Evolutionary conservation across 129 eudicot species (phyloP), one percentile per base, ranked within the genome.

Genomic region (Glebionis coronaria): DNA sequence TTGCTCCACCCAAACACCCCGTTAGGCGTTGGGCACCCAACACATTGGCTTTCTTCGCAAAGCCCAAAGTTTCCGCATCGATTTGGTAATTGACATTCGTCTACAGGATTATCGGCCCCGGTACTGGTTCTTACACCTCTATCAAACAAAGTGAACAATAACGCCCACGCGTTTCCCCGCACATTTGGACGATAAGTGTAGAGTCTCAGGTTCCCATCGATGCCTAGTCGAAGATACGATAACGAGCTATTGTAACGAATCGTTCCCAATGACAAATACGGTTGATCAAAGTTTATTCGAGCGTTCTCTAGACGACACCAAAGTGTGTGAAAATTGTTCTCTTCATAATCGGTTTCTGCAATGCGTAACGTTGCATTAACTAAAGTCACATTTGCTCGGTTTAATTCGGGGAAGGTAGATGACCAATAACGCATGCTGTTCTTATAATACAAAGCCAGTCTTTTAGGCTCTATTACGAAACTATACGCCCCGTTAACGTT

Each of bases 1-100:
- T 70, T 76, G 20, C 79, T 83, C 95, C 95, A 87, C 18, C 79
- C 87, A 27, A 66, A 12, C 8, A 79, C 68, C 25, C 90, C 83
- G 6, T 68, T 63, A 0, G 84, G 70, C 0, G 70, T 12, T 3
- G 87, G 90, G 63, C 90, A 78, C 9, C 75, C 90, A 4, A 87
- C 83, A 13, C 89, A 81, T 10, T 83, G 85, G 44, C 64, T 76
- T 0, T 81, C 79, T 59, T 83, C 84, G 9, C 82, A 85, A 45
- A 82, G 63, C 59, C 88, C 88, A 38, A 74, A 80, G 10, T 67
- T 63, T 1, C 85, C 88, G 9, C 88, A 83, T 18, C 72, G 66
- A 14, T 61, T 73, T 9, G 89, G 95, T 72, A 69, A 62, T 52
- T 82, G 82, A 71, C 86, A 83, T 60, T 83, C 88, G 15, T 62